Conservation (phyloP, 768 basidiomycete species). For the Calocera cornea region DNA sequence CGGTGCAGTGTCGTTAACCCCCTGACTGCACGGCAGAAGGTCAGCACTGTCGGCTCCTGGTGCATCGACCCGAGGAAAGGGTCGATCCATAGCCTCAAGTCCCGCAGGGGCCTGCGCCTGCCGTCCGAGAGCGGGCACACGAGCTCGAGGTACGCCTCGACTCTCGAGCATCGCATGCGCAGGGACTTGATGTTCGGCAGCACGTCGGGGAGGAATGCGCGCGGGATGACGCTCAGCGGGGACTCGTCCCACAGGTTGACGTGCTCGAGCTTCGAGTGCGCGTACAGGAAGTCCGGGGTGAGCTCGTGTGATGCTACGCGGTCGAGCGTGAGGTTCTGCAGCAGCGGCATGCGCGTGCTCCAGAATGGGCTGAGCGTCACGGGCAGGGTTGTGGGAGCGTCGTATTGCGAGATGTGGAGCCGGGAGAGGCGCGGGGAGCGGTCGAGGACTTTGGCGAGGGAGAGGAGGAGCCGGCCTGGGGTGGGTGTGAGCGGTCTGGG, state of each 20-base stretch:
- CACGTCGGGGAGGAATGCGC: not conserved
- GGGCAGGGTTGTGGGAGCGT: not conserved
- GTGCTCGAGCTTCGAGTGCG: not conserved
- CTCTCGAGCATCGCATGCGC: not conserved
- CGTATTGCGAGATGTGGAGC: not conserved
- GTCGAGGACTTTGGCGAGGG: not conserved
- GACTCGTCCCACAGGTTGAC: not conserved
- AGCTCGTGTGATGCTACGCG: not conserved
- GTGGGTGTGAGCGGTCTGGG: not conserved
- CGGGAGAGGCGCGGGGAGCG: not conserved
- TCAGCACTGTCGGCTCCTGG: not conserved
- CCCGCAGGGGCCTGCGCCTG: not conserved
- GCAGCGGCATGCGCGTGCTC: not conserved
- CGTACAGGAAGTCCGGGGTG: constrained; percentile 3
- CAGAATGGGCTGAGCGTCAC: not conserved
- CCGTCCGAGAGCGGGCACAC: not conserved
- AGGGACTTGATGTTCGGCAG: not conserved
- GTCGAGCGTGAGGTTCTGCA: not conserved
- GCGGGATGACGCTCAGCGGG: not conserved
- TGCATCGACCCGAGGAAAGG: not conserved
- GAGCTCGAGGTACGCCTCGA: not conserved
- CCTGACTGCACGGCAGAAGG: not conserved
- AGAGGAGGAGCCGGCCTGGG: not conserved
- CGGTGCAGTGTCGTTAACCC: not conserved
- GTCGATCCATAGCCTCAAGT: not conserved